phyloP scores from a whole-genome alignment of 306 rosid genomes.

The Castanea sativa region DNA sequence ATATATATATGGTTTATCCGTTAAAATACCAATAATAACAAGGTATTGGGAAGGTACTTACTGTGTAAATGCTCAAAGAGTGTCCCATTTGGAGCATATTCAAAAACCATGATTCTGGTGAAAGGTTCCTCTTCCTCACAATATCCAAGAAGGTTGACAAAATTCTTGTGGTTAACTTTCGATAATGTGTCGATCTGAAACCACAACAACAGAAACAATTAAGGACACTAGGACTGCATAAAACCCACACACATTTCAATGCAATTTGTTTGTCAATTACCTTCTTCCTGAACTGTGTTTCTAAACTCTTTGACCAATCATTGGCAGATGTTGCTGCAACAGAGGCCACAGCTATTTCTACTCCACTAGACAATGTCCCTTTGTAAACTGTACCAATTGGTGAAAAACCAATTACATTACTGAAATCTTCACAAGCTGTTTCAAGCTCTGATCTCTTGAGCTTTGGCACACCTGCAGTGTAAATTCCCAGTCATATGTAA shows the following conservation, averaged over 20 bases:
- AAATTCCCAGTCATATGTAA: conserved; percentile 20
- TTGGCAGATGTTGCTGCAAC: conserved; percentile 46
- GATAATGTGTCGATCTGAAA: conserved; percentile 74
- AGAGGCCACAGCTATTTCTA: conserved; percentile 86
- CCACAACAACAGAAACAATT: conserved; percentile 20
- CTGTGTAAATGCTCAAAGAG: conserved; percentile 93
- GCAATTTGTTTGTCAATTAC: conserved; percentile 33
- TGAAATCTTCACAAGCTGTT: conserved; percentile 96
- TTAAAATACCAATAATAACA: conserved; percentile 7
- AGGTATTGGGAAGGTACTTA: conserved; percentile 36
- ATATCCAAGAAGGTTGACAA: conserved; percentile 80
- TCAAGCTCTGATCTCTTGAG: conserved; percentile 85
- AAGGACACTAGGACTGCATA: conserved; percentile 16
- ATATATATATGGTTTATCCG: neutral
- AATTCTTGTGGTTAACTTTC: conserved; percentile 93
- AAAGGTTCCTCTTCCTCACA: conserved; percentile 91
- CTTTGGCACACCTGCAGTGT: conserved; percentile 79
- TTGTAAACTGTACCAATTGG: conserved; percentile 79
- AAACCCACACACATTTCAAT: neutral
- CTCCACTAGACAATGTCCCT: conserved; percentile 96
- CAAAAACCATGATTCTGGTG: conserved; percentile 93
- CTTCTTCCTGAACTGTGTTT: conserved; percentile 81
- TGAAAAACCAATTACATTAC: conserved; percentile 79
- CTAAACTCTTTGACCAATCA: conserved; percentile 67
- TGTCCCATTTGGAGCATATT: conserved; percentile 93